Evolutionary conservation across 2,329 filamentous ascomycete genomes (phyloP), one percentile per base, ranked within the genome.

Genomic region (Lachnellula arida): DNA sequence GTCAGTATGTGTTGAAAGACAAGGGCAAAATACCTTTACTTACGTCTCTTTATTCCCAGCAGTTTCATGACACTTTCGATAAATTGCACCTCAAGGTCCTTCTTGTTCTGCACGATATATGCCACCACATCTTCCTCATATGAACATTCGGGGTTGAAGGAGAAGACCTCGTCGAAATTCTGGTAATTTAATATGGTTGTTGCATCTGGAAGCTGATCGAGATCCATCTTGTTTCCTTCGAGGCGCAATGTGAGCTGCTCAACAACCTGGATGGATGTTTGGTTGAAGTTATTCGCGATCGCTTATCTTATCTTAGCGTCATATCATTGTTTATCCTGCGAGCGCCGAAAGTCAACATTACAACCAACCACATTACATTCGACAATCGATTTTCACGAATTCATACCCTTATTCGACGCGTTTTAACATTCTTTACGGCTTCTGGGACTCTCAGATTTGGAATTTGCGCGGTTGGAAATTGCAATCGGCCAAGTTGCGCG

Each of bases 11-110:
- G 39, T 23, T 56, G 54, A 46, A 12, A 42, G 23, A 48, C 17
- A 34, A 42, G n/a, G 5, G n/a, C 44, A 46, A 28, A 47, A 42
- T n/a, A 39, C 42, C 34, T 25, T 42, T 39, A 63, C 70, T 66
- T 72, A 90, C 89, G 81, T 72, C 87, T 85, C 63, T 79, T 78
- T 56, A 94, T 81, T 28, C 87, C 84, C 28, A 93, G 75, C 0
- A 86, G 79, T 54, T 81, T 82, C 58, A 94, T 75, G 42, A 95
- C 82, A 53, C 87, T 84, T 70, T 95, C 90, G 67, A 93, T 86
- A 72, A 94, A 95, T 56, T 93, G 81, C 55, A 87, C 86, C 58
- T 86, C 83, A 19, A 91, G 77, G 49, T 74, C 79, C 66, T 85
- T 87, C 63, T 89, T 85, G 67, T 82, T 82, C 32, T 78, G 74